phyloP scores from a whole-genome alignment of 352 stramenopile genomes.

The Phytopythium cucurbitacearum region DNA sequence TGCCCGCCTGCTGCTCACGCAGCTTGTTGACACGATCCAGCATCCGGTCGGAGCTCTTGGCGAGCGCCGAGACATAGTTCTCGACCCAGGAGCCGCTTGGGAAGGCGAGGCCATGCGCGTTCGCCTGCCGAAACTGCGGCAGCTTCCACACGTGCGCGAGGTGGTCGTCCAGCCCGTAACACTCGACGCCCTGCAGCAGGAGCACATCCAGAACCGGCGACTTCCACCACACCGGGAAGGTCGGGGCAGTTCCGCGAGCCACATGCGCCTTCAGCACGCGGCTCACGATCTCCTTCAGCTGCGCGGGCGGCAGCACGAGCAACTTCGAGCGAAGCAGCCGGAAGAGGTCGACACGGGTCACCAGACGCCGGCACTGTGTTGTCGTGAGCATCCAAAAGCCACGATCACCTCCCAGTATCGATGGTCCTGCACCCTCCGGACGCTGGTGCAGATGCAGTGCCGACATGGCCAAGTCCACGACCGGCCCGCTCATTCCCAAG shows the following conservation, averaged over 20 bases:
- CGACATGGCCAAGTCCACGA: too few species aligned
- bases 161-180: slow-evolving; percentile 74
- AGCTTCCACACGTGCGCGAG: slow-evolving; percentile 66
- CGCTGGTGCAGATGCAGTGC: too few species aligned
- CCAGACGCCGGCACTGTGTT: slow-evolving; percentile 51
- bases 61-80: slow-evolving; percentile 56
- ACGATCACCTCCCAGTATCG: slow-evolving; percentile 59
- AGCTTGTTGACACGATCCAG: slow-evolving; percentile 10
- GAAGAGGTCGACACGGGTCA: slow-evolving; percentile 83
- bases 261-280: slow-evolving; percentile 38
- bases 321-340: slow-evolving; percentile 65
- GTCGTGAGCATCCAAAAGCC: slow-evolving; percentile 56
- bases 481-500: too few species aligned
- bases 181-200: slow-evolving; percentile 79
- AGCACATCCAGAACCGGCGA: slow-evolving; percentile 73
- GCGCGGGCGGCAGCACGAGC: slow-evolving; percentile 49
- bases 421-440: slow-evolving; percentile 12
- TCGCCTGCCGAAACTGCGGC: slow-evolving; percentile 46
- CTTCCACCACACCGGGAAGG: slow-evolving; percentile 72
- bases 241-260: slow-evolving; percentile 10
- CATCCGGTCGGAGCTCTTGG: slow-evolving; percentile 26
- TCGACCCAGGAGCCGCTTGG: slow-evolving; percentile 73
- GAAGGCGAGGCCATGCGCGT: slow-evolving; percentile 24
- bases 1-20: background rate
- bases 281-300: slow-evolving; percentile 59